These are phyloP conservation scores for Blastobotrys persicus DNA, from an alignment of 1,139 yeast species.

Conservation along the genomic window DNA sequence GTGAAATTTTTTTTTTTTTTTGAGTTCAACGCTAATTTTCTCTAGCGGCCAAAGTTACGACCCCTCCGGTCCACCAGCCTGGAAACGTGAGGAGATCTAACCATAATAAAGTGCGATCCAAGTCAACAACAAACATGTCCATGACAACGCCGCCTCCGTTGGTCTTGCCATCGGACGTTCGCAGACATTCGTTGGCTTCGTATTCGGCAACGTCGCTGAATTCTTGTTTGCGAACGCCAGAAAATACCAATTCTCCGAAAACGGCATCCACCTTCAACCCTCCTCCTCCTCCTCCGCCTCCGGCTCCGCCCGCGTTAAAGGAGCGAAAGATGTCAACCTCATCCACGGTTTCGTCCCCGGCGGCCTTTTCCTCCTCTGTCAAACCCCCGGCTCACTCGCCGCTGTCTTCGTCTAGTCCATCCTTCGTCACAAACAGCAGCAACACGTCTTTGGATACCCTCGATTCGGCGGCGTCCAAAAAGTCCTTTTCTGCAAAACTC, in stretches of 20 bases:
- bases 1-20: too few relatives aligned
- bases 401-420: conserved; percentile 6
- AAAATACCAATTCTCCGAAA: not conserved
- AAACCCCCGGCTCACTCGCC: not conserved
- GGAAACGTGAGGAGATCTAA: not conserved
- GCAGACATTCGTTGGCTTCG: conserved; percentile 28
- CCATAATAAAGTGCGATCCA: conserved; percentile 9
- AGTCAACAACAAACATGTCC: not conserved
- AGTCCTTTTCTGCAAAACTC: conserved; percentile 23
- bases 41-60: not conserved
- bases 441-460: conserved; percentile 5
- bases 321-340: conserved; percentile 21
- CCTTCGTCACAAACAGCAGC: conserved; percentile 8
- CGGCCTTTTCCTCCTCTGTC: conserved; percentile 8
- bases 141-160: conserved; percentile 23
- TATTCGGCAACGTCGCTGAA: conserved; percentile 15
- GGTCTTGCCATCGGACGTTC: conserved; percentile 34
- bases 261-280: not conserved
- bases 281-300: conserved; percentile 7
- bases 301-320: conserved; percentile 13
- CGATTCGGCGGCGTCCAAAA: conserved; percentile 6
- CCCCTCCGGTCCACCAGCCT: not conserved
- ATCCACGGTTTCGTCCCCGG: conserved; percentile 18
- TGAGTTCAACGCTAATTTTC: too few relatives aligned
- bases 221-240: not conserved